A percentile compares a stretch with the other conserved stretches of the same genome.
These are phyloP conservation scores for Coemansia sp. DNA, from an alignment of 192 early-diverging fungal genomes.

Conservation along the genomic window DNA sequence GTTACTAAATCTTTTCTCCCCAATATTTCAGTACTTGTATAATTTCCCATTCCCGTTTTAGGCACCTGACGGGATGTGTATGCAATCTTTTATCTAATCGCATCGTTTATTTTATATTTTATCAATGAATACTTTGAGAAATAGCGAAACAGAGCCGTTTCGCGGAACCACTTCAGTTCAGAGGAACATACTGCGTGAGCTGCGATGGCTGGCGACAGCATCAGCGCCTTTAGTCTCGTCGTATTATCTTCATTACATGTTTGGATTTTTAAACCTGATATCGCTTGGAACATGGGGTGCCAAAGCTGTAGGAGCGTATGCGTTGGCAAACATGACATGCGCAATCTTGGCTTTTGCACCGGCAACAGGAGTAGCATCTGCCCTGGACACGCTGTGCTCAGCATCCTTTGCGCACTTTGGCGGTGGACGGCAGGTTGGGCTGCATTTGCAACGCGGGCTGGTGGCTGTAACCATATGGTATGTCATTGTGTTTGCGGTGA, in stretches of 20 bases:
- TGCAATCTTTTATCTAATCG: not conserved
- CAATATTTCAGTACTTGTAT: too few relatives aligned
- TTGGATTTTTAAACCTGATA: constrained; percentile 65
- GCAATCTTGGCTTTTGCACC: constrained; percentile 71
- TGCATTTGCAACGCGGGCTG: constrained; percentile 77
- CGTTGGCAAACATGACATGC: constrained; percentile 71
- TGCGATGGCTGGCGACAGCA: constrained; percentile 31
- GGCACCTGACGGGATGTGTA: not conserved
- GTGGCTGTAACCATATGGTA: constrained; percentile 67
- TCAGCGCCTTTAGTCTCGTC: constrained; percentile 59
- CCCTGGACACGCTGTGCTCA: constrained; percentile 74
- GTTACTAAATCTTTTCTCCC: too few relatives aligned
- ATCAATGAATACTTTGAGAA: not conserved
- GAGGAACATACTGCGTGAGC: constrained; percentile 18
- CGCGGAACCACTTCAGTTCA: not conserved
- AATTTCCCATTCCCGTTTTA: too few relatives aligned
- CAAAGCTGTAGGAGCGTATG: constrained; percentile 63
- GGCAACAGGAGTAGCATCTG: constrained; percentile 68
- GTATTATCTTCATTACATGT: constrained; percentile 66
- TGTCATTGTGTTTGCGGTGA: constrained; percentile 66
- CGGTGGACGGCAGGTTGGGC: constrained; percentile 61
- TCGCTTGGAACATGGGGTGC: constrained; percentile 64
- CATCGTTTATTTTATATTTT: not conserved
- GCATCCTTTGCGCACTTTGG: constrained; percentile 67
- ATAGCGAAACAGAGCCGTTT: constrained; percentile 26